Percentiles rank a stretch among this genome's conserved stretches.
Evolutionary conservation across 805 yeast species (phyloP).

Genomic region (Sugiyamaella valdiviana): DNA sequence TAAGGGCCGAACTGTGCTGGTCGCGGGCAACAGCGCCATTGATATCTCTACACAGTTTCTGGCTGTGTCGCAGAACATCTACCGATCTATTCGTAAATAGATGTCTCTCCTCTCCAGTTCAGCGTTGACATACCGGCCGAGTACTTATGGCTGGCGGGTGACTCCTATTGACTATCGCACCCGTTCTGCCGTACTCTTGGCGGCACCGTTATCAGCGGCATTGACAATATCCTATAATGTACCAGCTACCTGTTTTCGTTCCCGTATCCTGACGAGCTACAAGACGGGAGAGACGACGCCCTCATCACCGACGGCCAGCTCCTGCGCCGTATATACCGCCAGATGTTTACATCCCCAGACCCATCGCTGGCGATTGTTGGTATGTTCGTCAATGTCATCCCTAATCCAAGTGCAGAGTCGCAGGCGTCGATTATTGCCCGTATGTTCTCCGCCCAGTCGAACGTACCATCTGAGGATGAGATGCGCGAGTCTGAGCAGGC

Average conservation of each 20-base stretch:
- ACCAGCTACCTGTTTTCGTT: conserved; percentile 67
- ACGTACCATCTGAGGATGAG: conserved; percentile 42
- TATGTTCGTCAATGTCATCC: conserved; percentile 31
- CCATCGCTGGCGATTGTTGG: conserved; percentile 63
- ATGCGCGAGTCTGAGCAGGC: conserved; percentile 42
- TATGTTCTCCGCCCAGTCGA: conserved; percentile 50
- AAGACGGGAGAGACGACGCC: conserved; percentile 26
- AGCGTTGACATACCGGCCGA: not conserved
- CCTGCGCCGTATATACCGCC: conserved; percentile 26
- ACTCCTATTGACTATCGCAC: conserved; percentile 32
- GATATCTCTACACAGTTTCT: conserved; percentile 64
- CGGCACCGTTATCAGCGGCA: conserved; percentile 40
- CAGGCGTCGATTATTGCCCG: conserved; percentile 64
- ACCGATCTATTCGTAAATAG: conserved; percentile 43
- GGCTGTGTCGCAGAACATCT: conserved; percentile 23
- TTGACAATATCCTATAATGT: conserved; percentile 59
- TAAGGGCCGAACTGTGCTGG: conserved; percentile 42
- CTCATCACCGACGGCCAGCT: conserved; percentile 43
- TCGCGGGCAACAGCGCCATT: conserved; percentile 68
- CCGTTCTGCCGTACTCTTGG: conserved; percentile 39
- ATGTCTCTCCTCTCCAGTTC: not conserved
- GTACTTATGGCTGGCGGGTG: conserved; percentile 40
- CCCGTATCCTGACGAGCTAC: conserved; percentile 49
- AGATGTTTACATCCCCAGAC: conserved; percentile 43
- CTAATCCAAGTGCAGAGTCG: conserved; percentile 37